Evolutionary conservation across 768 basidiomycete genomes (phyloP), one percentile per base, ranked within the genome.

Genomic region (Amanita polypyramis): DNA sequence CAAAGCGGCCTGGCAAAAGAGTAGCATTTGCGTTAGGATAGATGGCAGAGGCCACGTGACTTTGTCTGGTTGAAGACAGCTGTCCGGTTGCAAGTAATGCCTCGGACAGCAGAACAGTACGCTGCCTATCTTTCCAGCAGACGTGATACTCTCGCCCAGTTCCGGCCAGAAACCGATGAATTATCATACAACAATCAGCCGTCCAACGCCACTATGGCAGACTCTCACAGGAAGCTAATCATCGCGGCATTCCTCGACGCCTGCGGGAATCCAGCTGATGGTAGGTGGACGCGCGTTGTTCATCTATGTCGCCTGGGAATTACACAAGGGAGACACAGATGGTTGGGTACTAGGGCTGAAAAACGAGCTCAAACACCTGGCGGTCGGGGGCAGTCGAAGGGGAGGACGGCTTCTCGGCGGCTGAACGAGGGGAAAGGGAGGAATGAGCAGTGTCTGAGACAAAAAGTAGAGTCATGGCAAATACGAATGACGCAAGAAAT

Each of bases 331-430:
- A 62, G 63, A 29, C 60, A 55, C 56, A 62, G 60, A 39, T 66
- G 58, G 61, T 51, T 64, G 45, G 49, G 60, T 29, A 53, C 55
- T 36, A 47, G 54, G 25, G 51, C 47, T 27, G 59, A 56, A 54
- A 63, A 36, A 49, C 51, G 50, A 32, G 50, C 25, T 27, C 25
- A 7, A 7, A 27, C 25, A 27, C 56, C 17, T 58, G 62, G 29
- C 47, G 56, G 51, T 63, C 62, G 60, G 56, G 66, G 54, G 45
- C 77, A 53, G 72, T 55, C 62, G 37, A 59, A 61, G 12, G 58
- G 74, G 9, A 65, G 65, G 20, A 71, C 68, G 14, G 77, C 79
- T 56, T 65, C 65, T 38, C 70, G 72, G 30, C 77, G 77, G 75
- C 51, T 62, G 11, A 65, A 68, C 66, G 75, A 77, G 58, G 61